These are phyloP conservation scores for Colletotrichum zoysiae DNA, from an alignment of 2,329 filamentous ascomycete genomes.

Conservation along the genomic window DNA sequence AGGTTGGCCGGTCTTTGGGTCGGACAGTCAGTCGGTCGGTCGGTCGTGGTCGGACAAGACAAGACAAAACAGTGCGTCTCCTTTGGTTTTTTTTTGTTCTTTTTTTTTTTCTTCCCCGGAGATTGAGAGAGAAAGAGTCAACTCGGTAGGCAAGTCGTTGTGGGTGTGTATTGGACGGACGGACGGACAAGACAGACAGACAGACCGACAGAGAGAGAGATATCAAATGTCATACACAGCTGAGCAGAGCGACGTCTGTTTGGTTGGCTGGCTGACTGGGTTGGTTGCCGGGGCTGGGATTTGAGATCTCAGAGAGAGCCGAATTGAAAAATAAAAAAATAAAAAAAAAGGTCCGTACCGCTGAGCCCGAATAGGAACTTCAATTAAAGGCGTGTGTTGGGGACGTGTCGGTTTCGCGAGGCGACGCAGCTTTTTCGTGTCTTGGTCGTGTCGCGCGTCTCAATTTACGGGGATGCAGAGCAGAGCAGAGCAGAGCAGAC, in stretches of 20 bases:
- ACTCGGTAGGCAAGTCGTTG: neutral
- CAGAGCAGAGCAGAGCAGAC: neutral
- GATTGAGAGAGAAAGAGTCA: neutral
- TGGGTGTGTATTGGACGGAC: neutral
- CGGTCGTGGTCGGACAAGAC: neutral
- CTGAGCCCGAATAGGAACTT: slow-evolving; percentile 40
- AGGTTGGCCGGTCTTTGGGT: slow-evolving; percentile 6
- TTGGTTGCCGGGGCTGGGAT: slow-evolving; percentile 35
- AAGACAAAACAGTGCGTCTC: neutral
- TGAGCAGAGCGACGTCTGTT: neutral
- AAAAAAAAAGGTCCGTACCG: slow-evolving; percentile 28
- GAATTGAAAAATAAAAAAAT: neutral
- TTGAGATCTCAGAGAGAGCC: neutral
- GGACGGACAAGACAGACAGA: too few species aligned
- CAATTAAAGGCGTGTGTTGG: slow-evolving; percentile 39
- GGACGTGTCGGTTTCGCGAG: slow-evolving; percentile 61
- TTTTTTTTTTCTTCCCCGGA: neutral
- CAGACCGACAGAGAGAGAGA: neutral
- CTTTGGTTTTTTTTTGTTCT: neutral
- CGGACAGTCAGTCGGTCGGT: neutral
- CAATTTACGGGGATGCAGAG: slow-evolving; percentile 32
- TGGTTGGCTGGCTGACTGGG: slow-evolving; percentile 14
- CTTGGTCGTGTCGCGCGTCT: slow-evolving; percentile 48
- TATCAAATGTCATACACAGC: neutral
- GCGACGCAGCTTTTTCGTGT: slow-evolving; percentile 54